Evolutionary conservation across 2,329 filamentous ascomycete genomes (phyloP).

Genomic region (Meredithiella fracta): DNA sequence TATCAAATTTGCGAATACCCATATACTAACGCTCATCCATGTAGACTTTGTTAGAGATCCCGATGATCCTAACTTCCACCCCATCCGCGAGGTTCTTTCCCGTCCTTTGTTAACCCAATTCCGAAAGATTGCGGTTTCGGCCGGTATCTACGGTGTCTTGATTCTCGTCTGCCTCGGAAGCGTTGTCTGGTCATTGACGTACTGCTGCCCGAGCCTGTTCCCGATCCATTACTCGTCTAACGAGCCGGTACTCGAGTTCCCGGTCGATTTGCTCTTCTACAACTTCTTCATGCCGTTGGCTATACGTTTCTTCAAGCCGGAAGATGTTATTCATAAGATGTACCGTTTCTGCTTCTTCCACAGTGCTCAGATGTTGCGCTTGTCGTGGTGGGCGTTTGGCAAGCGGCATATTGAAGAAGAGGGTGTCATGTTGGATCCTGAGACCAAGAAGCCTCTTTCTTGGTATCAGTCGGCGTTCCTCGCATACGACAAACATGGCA

Average conservation of each 20-base stretch:
- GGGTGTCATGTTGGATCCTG: conserved; percentile 35
- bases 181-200: conserved; percentile 80
- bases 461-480: conserved; percentile 25
- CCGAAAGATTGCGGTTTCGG: conserved; percentile 90
- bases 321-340: conserved; percentile 65
- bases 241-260: conserved; percentile 84
- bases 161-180: conserved; percentile 88
- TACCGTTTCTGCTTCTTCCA: conserved; percentile 94
- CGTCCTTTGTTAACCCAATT: conserved; percentile 83
- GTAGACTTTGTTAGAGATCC: conserved; percentile 91
- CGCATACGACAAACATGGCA: neutral
- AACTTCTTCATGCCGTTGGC: conserved; percentile 88
- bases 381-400: conserved; percentile 88
- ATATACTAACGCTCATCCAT: conserved; percentile 15
- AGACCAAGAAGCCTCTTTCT: conserved; percentile 28
- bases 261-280: conserved; percentile 85
- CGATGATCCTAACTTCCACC: conserved; percentile 95
- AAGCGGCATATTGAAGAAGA: conserved; percentile 71
- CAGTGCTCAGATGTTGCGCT: conserved; percentile 61
- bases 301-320: conserved; percentile 69
- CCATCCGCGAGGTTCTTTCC: conserved; percentile 89
- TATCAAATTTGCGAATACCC: conserved; percentile 17
- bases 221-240: conserved; percentile 90
- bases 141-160: conserved; percentile 82
- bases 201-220: conserved; percentile 51